These are phyloP conservation scores for Prillingera fragicola DNA, from an alignment of 1,284 basidiomycete genomes.

Conservation along the genomic window DNA sequence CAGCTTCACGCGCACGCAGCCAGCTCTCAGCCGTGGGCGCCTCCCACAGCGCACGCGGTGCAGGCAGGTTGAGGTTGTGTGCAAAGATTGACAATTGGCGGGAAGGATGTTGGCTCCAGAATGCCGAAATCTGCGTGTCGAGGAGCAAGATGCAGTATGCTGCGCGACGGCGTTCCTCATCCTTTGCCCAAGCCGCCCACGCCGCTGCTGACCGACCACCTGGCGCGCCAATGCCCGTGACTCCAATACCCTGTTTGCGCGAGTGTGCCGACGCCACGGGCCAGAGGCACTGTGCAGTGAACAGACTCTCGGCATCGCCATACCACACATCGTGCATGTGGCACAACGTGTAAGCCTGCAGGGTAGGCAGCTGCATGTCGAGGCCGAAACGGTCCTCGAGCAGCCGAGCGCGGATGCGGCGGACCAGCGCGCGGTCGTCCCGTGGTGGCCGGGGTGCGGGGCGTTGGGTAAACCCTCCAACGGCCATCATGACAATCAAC, in stretches of 20 bases:
- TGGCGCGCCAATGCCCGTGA: slow-evolving; percentile 7
- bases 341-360: slow-evolving; percentile 36
- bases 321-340: slow-evolving; percentile 42
- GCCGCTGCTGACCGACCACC: slow-evolving; percentile 22
- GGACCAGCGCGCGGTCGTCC: slow-evolving; percentile 17
- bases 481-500: slow-evolving; percentile 36
- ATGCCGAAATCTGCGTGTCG: slow-evolving; percentile 39
- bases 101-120: slow-evolving; percentile 40
- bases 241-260: slow-evolving; percentile 41
- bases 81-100: slow-evolving; percentile 41
- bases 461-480: slow-evolving; percentile 22
- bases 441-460: not conserved
- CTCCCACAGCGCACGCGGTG: slow-evolving; percentile 32
- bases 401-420: slow-evolving; percentile 24
- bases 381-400: slow-evolving; percentile 32
- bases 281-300: slow-evolving; percentile 42
- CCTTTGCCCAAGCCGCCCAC: slow-evolving; percentile 41
- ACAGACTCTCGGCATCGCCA: slow-evolving; percentile 29
- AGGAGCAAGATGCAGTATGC: slow-evolving; percentile 37
- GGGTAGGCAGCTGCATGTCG: slow-evolving; percentile 33
- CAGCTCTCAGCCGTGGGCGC: slow-evolving; percentile 31
- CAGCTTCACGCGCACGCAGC: slow-evolving; percentile 17
- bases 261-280: slow-evolving; percentile 38
- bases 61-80: slow-evolving; percentile 35
- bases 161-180: slow-evolving; percentile 37